Evolutionary conservation across 2,329 filamentous ascomycete genomes (phyloP), one percentile per base, ranked within the genome.

Genomic region (Aspergillus japonicus): DNA sequence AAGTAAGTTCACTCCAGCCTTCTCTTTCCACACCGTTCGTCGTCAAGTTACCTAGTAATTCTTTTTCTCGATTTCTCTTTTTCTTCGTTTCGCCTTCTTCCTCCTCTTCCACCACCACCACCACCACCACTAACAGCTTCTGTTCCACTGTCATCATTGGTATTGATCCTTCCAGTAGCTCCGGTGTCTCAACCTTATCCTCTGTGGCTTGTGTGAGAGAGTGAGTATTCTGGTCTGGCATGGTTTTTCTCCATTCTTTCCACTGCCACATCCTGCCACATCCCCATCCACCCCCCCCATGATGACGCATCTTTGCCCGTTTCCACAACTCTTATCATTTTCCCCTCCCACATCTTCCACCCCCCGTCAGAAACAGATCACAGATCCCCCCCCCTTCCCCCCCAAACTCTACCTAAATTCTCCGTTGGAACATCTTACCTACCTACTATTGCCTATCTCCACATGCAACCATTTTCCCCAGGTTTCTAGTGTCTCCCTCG

Each of bases 231-330:
- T 54, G 50, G 21, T 47, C 33, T 50, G 47, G 50, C 29, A 51
- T 53, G 29, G 31, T 50, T 57, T 54, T 39, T 53, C 56, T 42
- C 44, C 50, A 59, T 54, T 50, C 47, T 54, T 61, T 57, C 39
- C 60, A 62, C 39, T 44, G 39, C 39, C 39, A 44, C 39, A 42
- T 19, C 39, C n/a, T n/a, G n/a, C n/a, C n/a, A n/a, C n/a, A n/a
- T n/a, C 14, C 12, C 33, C 14, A 23, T 23, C 23, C 23, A 23
- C 33, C 14, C 33, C 14, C 67, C 64, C 66, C 67, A 70, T 71
- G 68, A 75, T 75, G 73, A 75, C 73, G 73, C 73, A 75, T 73
- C 71, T 65, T 44, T 19, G 39, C 39, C 39, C 16, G 39, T 66
- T 69, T 64, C 64, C 65, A 64, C 56, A 24, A 51, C 49, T 49